phyloP scores from a whole-genome alignment of 306 rosid genomes.

The Acacia acuminata region DNA sequence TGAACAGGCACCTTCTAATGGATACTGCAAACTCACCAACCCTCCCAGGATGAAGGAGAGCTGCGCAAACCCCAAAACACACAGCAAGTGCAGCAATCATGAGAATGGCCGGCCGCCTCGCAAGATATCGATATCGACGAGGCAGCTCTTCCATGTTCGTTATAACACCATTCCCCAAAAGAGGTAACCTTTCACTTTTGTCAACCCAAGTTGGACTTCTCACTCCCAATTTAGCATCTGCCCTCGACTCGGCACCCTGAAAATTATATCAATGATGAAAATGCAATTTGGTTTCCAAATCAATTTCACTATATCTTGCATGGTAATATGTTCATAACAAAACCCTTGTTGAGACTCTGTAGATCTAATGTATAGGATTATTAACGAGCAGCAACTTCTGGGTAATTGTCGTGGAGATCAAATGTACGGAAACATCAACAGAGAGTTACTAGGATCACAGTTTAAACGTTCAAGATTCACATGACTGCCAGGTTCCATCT shows the following conservation, averaged over 20 bases:
- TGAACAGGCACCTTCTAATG: constrained; percentile 79
- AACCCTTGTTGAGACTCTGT: neutral
- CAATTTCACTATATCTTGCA: constrained; percentile 2
- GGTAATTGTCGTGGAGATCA: neutral
- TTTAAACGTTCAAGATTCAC: too few relatives aligned
- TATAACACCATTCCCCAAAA: constrained; percentile 48
- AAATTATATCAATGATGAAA: constrained; percentile 24
- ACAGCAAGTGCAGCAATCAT: constrained; percentile 58
- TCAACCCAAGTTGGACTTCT: constrained; percentile 34
- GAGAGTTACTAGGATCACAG: too few relatives aligned
- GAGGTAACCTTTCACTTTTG: constrained; percentile 54
- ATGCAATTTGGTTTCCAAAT: neutral
- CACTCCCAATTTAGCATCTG: constrained; percentile 39
- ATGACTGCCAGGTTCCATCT: too few relatives aligned
- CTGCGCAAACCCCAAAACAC: constrained; percentile 80
- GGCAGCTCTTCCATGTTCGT: constrained; percentile 54
- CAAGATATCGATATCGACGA: constrained; percentile 30
- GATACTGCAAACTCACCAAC: constrained; percentile 74
- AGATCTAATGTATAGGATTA: neutral
- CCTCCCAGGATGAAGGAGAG: constrained; percentile 71
- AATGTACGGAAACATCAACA: neutral
- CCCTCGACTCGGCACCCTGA: constrained; percentile 57
- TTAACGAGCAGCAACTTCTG: neutral
- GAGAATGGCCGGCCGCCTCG: constrained; percentile 48
- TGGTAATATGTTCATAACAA: neutral